A percentile compares a stretch with the other conserved stretches of the same genome.
Conservation (phyloP, 768 basidiomycete species). For the Galerina marginata region DNA sequence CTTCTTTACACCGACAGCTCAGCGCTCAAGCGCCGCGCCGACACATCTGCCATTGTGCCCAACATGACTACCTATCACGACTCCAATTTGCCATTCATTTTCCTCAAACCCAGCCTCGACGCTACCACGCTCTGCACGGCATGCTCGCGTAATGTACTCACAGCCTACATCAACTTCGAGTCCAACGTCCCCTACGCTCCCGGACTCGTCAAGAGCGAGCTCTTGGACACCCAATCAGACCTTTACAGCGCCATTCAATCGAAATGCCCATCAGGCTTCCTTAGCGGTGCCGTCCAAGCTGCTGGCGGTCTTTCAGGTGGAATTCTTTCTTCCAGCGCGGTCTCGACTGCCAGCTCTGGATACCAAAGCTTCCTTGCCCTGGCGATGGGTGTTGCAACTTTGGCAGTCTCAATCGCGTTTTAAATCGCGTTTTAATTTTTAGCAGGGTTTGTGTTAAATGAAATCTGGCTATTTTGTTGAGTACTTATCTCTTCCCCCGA, state of each 20-base stretch:
- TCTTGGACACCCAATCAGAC: conserved; percentile 67
- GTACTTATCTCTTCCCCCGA: conserved; percentile 13
- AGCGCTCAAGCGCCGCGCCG: conserved; percentile 36
- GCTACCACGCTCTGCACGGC: conserved; percentile 71
- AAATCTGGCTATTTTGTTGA: conserved; percentile 7
- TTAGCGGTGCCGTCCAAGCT: conserved; percentile 68
- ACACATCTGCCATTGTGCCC: conserved; percentile 46
- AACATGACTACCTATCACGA: conserved; percentile 58
- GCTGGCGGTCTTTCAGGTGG: conserved; percentile 57
- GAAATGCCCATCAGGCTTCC: conserved; percentile 77
- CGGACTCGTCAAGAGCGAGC: conserved; percentile 66
- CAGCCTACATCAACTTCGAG: conserved; percentile 80
- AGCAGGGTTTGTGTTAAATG: conserved; percentile 23
- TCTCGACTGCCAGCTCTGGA: conserved; percentile 26
- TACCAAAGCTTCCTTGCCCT: conserved; percentile 27
- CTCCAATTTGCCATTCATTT: conserved; percentile 81
- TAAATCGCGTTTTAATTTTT: conserved; percentile 14
- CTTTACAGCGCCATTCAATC: conserved; percentile 67
- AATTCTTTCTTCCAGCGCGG: conserved; percentile 28
- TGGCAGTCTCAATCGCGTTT: conserved; percentile 28
- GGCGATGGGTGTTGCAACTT: conserved; percentile 31
- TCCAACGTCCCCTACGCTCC: conserved; percentile 73
- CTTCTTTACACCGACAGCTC: conserved; percentile 28
- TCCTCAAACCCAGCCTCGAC: conserved; percentile 60
- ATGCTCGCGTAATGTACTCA: conserved; percentile 81